Evolutionary conservation across 805 yeast species (phyloP).

Genomic region (Peterozyma xylosa): DNA sequence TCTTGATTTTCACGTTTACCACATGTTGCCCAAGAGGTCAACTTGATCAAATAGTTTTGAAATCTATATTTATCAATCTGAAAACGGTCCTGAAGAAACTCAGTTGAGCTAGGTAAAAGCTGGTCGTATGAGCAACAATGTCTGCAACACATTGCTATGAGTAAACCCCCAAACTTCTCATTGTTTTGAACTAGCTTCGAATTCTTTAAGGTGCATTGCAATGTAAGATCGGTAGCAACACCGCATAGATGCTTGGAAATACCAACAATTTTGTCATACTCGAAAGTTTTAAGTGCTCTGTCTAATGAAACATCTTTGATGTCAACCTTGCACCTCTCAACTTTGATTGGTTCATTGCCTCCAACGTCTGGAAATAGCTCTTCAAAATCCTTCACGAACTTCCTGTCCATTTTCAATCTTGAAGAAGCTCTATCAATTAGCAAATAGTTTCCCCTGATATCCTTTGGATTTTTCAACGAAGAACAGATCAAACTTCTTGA

Average conservation of each 20-base stretch:
- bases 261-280: constrained; percentile 31
- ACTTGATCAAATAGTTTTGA: constrained; percentile 37
- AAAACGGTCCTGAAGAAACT: constrained; percentile 25
- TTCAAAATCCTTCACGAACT: constrained; percentile 47
- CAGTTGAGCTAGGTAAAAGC: constrained; percentile 39
- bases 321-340: constrained; percentile 59
- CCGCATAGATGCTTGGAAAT: constrained; percentile 91
- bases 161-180: constrained; percentile 37
- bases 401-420: constrained; percentile 71
- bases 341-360: constrained; percentile 19
- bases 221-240: constrained; percentile 84
- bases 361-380: constrained; percentile 13
- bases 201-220: constrained; percentile 49
- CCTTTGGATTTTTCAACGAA: constrained; percentile 5
- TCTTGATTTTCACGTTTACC: constrained; percentile 40
- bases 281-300: constrained; percentile 26
- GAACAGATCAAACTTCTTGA: constrained; percentile 21
- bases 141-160: constrained; percentile 91
- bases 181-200: constrained; percentile 16
- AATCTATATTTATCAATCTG: constrained; percentile 22
- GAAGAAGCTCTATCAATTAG: constrained; percentile 73
- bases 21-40: constrained; percentile 87
- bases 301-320: constrained; percentile 67
- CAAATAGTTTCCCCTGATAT: constrained; percentile 27
- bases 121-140: constrained; percentile 68